Conservation (phyloP, 176 grass and related monocot species). For the Areca catechu region DNA sequence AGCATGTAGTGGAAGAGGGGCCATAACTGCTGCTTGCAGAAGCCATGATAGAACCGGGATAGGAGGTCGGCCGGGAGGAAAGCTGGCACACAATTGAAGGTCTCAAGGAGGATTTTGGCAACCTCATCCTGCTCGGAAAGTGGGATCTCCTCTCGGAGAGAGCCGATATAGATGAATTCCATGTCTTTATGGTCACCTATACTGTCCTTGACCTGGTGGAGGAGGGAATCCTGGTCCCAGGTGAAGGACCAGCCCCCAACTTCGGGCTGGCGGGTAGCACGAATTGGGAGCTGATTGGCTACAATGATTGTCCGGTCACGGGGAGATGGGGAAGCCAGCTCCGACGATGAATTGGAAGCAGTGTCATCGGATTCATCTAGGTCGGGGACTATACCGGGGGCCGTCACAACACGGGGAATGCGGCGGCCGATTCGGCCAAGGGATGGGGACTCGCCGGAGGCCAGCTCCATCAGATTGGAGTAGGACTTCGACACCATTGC, state of each 20-base stretch:
- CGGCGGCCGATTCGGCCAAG: slow-evolving; percentile 19
- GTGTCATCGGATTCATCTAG: slow-evolving; percentile 10
- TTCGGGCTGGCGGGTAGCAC: not conserved
- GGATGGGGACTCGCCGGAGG: slow-evolving; percentile 39
- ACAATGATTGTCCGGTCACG: slow-evolving; percentile 3
- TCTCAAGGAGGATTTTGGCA: slow-evolving; percentile 2
- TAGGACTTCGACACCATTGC: slow-evolving; percentile 90
- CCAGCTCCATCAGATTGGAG: slow-evolving; percentile 83
- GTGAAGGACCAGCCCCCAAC: slow-evolving; percentile 4
- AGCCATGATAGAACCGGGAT: slow-evolving; percentile 20
- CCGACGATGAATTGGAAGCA: not conserved
- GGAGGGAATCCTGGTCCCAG: slow-evolving; percentile 7
- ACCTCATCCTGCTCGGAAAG: slow-evolving; percentile 4
- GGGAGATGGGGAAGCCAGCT: not conserved
- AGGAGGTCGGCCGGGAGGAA: slow-evolving; percentile 7
- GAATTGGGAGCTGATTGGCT: slow-evolving; percentile 11
- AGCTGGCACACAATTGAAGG: slow-evolving; percentile 6
- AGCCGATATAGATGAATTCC: slow-evolving; percentile 11
- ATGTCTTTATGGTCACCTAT: slow-evolving; percentile 3
- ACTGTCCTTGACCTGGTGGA: slow-evolving; percentile 11
- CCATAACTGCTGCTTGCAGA: slow-evolving; percentile 3
- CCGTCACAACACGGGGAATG: slow-evolving; percentile 5
- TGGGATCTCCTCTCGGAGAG: slow-evolving; percentile 8
- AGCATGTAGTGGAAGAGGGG: slow-evolving; percentile 18
- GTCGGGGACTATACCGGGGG: slow-evolving; percentile 13